Conservation (phyloP, 129 eudicot genomes). For the Ambrosia trifida region DNA sequence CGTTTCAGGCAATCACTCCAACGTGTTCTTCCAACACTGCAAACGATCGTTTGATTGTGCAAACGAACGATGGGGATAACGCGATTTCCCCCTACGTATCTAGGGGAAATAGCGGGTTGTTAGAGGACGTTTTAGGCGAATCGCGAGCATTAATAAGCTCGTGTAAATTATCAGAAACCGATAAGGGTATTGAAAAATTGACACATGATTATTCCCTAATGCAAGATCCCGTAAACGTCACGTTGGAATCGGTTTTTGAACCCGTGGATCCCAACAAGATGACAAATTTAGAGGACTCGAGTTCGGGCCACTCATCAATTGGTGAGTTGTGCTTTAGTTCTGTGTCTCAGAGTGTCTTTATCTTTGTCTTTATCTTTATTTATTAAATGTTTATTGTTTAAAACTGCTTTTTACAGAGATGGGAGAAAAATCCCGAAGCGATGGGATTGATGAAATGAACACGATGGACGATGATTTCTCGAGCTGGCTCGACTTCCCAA, state of each 20-base stretch:
- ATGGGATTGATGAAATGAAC: conserved; percentile 35
- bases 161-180: conserved; percentile 8
- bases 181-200: conserved; percentile 26
- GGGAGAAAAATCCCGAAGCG: conserved; percentile 35
- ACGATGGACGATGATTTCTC: conserved; percentile 58
- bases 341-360: background rate
- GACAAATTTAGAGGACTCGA: conserved; percentile 28
- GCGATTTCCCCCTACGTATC: conserved; percentile 31
- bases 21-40: conserved; percentile 46
- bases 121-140: conserved; percentile 72
- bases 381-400: background rate
- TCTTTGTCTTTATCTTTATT: background rate
- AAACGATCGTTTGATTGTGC: conserved; percentile 34
- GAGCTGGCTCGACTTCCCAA: conserved; percentile 68
- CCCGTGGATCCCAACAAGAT: conserved; percentile 28
- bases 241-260: conserved; percentile 33
- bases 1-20: conserved; percentile 32
- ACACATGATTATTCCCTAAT: conserved; percentile 34
- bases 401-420: conserved; percentile 1
- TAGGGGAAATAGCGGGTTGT: conserved; percentile 61
- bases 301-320: conserved; percentile 39
- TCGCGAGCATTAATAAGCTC: conserved; percentile 44
- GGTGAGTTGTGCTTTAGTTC: conserved; percentile 28
- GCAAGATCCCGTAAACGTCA: conserved; percentile 38
- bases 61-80: conserved; percentile 43